These are phyloP conservation scores for Solanum chilense DNA, from an alignment of 257 asterid species.

Conservation along the genomic window DNA sequence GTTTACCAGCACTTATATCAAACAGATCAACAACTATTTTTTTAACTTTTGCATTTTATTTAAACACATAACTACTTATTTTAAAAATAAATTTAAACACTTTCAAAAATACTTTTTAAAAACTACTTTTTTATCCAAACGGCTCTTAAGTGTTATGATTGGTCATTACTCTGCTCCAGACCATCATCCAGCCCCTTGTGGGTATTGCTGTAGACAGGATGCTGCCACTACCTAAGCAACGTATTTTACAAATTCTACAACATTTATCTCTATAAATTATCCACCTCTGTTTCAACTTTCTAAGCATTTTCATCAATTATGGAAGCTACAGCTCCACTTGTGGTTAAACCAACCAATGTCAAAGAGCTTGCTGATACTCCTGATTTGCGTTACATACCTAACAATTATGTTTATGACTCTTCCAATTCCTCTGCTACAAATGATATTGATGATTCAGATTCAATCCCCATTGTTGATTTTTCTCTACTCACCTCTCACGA, in stretches of 20 bases:
- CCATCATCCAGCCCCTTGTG: too few relatives aligned
- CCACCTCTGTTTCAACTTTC: neutral
- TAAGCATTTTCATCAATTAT: neutral
- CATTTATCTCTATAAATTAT: neutral
- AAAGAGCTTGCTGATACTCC: conserved; percentile 30
- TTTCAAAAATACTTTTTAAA: too few relatives aligned
- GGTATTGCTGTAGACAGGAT: too few relatives aligned
- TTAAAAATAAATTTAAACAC: too few relatives aligned
- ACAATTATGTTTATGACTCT: conserved; percentile 17
- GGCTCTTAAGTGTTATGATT: too few relatives aligned
- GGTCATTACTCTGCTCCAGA: too few relatives aligned
- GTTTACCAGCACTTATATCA: too few relatives aligned
- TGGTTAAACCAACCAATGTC: neutral
- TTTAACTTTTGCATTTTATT: too few relatives aligned
- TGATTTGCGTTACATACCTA: conserved; percentile 29
- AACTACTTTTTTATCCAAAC: too few relatives aligned
- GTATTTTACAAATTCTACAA: neutral
- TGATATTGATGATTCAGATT: conserved; percentile 4
- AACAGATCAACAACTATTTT: too few relatives aligned
- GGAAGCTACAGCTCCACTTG: neutral
- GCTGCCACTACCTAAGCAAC: too few relatives aligned
- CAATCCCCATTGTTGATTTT: conserved; percentile 39
- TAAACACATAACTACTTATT: too few relatives aligned
- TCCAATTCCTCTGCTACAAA: conserved; percentile 14
- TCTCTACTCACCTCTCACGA: conserved; percentile 27